phyloP scores from a whole-genome alignment of 2,329 filamentous ascomycete species.

The Chaetoscypha palmicola region DNA sequence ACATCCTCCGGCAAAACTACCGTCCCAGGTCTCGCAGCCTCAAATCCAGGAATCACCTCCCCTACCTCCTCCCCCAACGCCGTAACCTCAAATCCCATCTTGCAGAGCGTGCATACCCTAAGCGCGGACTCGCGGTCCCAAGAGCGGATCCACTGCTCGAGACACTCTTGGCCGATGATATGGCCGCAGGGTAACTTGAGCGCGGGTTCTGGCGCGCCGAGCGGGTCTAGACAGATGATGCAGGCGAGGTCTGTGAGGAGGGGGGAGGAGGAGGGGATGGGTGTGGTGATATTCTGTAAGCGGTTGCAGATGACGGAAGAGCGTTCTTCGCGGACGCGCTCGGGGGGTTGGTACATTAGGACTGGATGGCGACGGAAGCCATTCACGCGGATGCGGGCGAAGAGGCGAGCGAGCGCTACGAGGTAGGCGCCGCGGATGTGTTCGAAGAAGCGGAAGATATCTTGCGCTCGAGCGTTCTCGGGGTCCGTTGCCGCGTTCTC shows the following conservation, averaged over 20 bases:
- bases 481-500: not conserved
- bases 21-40: not conserved
- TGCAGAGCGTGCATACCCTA: not conserved
- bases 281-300: not conserved
- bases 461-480: too few relatives aligned
- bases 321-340: constrained; percentile 1
- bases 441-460: not conserved
- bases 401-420: not conserved
- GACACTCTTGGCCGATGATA: not conserved
- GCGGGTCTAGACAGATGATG: not conserved
- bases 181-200: not conserved
- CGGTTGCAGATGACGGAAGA: not conserved
- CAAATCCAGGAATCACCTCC: not conserved
- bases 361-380: not conserved
- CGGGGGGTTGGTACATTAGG: not conserved
- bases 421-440: not conserved
- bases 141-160: not conserved
- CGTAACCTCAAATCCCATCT: not conserved
- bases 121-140: constrained; percentile 3
- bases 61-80: not conserved
- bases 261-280: not conserved
- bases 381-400: not conserved
- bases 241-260: not conserved
- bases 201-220: not conserved
- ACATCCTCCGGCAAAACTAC: too few relatives aligned